phyloP scores from a whole-genome alignment of 371 early-diverging fungal species.

The Mycotypha africana region DNA sequence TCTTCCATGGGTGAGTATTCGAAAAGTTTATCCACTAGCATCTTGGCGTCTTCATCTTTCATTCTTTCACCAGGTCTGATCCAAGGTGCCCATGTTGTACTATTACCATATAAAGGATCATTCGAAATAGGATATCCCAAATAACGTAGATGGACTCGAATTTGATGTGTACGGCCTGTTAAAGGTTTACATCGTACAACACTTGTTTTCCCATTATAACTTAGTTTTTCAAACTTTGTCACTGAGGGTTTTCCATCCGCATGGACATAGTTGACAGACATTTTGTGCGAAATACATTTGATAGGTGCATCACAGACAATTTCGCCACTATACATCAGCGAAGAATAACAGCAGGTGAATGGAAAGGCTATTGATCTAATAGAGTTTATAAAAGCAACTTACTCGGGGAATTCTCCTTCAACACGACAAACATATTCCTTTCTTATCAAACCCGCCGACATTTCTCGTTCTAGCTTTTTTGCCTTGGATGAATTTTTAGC shows the following conservation, averaged over 20 bases:
- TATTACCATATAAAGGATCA: conserved; percentile 86
- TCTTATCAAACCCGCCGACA: conserved; percentile 61
- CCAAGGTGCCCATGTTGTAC: conserved; percentile 64
- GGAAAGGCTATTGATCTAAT: too few relatives aligned
- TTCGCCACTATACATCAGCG: conserved; percentile 46
- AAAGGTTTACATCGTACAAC: conserved; percentile 75
- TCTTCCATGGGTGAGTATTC: conserved; percentile 24
- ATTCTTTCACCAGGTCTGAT: conserved; percentile 18
- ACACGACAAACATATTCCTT: conserved; percentile 92
- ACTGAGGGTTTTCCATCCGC: conserved; percentile 76
- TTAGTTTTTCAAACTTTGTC: conserved; percentile 65
- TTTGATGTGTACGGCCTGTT: conserved; percentile 99
- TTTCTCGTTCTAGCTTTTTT: conserved; percentile 58
- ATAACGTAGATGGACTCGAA: conserved; percentile 96
- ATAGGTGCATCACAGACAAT: conserved; percentile 81
- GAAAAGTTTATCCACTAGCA: conserved; percentile 18
- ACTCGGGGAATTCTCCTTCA: conserved; percentile 82
- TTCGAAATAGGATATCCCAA: conserved; percentile 97
- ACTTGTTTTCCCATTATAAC: conserved; percentile 62
- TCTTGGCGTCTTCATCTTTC: conserved; percentile 14
- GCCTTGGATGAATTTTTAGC: conserved; percentile 61
- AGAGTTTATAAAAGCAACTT: conserved; percentile 18
- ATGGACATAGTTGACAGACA: conserved; percentile 83
- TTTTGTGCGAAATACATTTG: conserved; percentile 73
- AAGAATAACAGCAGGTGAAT: too few relatives aligned